Evolutionary conservation across 2,329 filamentous ascomycete genomes (phyloP), one percentile per base, ranked within the genome.

Genomic region (Paradendryphiella salina): DNA sequence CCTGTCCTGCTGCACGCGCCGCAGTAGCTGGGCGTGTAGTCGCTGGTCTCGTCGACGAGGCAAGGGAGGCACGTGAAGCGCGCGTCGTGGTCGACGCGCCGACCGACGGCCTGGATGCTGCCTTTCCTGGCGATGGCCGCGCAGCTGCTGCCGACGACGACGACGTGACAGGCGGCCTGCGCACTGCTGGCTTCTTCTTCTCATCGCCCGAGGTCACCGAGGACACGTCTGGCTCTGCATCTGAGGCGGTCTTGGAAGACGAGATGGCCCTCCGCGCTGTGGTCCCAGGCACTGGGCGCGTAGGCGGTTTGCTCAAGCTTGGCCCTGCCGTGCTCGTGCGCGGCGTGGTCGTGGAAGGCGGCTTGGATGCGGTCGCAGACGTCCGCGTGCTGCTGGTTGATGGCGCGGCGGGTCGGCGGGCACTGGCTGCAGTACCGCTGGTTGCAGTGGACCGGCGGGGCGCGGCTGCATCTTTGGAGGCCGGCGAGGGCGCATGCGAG

Each of bases 151-250:
- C 3, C 8, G 23, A 23, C 21, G 49, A 23, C 21, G 49, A 29
- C 2, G 66, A 48, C 2, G 59, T 36, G 20, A 59, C 52, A 3
- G 67, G 56, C 26, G 64, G 65, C 43, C 67, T 54, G 40, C 68
- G 68, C 37, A 57, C 59, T 7, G 65, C 31, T 3, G 67, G 57
- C 51, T 65, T 69, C 62, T 61, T 71, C 57, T 67, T 71, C 60
- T 73, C 70, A 34, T 73, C 70, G 1, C 69, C 70, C 3, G 70
- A 72, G 4, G 69, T 70, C 26, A 73, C 51, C 13, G 70, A 70
- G 3, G 67, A 59, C 9, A 70, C 47, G 8, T 71, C 69, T 44
- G 67, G 66, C 54, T 72, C 70, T 2, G 60, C 65, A 52, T 72
- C 69, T 2, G 64, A 57, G 1, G 60, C 49, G 6, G 62, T 43